These are phyloP conservation scores for Nigrograna mackinnonii DNA, from an alignment of 2,329 filamentous ascomycete species.

Conservation along the genomic window DNA sequence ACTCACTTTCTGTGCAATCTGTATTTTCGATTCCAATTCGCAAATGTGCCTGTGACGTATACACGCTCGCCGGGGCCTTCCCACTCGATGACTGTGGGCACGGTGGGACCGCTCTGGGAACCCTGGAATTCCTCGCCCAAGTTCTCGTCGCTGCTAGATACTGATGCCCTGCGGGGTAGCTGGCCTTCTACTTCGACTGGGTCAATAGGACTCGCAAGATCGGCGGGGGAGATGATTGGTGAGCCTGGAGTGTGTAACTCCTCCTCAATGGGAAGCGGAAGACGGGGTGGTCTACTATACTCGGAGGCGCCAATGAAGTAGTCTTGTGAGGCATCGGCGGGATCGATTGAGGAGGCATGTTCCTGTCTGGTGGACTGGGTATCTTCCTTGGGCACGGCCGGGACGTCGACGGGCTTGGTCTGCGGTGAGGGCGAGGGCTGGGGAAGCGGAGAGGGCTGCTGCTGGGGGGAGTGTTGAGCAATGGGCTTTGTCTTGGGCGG, in stretches of 20 bases:
- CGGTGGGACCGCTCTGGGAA: conserved; percentile 63
- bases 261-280: conserved; percentile 92
- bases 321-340: conserved; percentile 26
- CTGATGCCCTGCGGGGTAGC: conserved; percentile 57
- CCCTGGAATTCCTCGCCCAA: conserved; percentile 68
- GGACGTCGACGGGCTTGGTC: conserved; percentile 45
- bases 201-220: conserved; percentile 55
- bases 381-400: conserved; percentile 24
- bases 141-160: conserved; percentile 64
- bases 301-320: conserved; percentile 47
- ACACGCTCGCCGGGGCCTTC: conserved; percentile 80
- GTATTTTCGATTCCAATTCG: conserved; percentile 95
- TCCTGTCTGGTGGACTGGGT: conserved; percentile 10
- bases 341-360: conserved; percentile 26
- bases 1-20: conserved; percentile 83
- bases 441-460: conserved; percentile 10
- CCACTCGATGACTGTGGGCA: conserved; percentile 89
- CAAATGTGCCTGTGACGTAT: conserved; percentile 96
- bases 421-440: conserved; percentile 28
- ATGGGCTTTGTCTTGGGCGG: conserved; percentile 3
- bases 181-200: conserved; percentile 51
- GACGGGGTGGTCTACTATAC: conserved; percentile 74
- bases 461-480: conserved; percentile 7
- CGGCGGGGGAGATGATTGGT: conserved; percentile 77
- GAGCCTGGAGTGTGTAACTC: conserved; percentile 88